A percentile compares a stretch with the other conserved stretches of the same genome.
Evolutionary conservation across 1,139 yeast species (phyloP).

Genomic region (Blastobotrys proliferans): DNA sequence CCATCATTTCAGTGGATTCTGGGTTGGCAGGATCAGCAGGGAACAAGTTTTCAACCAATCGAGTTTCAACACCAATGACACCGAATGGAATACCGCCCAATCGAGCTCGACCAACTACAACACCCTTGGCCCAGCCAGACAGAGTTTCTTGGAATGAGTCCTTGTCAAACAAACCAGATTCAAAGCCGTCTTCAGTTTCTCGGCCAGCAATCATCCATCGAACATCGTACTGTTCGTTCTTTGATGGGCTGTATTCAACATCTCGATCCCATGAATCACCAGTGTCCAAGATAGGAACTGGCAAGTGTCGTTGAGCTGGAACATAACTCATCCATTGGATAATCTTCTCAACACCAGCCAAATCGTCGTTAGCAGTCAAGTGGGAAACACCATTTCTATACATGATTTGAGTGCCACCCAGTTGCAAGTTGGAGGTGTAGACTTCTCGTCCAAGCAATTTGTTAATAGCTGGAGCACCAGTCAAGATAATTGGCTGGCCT

Average conservation of each 20-base stretch:
- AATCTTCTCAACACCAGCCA: constrained; percentile 93
- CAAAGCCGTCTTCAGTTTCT: constrained; percentile 64
- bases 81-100: constrained; percentile 98
- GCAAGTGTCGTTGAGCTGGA: constrained; percentile 85
- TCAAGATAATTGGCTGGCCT: constrained; percentile 96
- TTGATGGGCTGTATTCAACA: constrained; percentile 72
- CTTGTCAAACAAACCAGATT: constrained; percentile 84
- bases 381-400: constrained; percentile 97
- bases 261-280: constrained; percentile 90
- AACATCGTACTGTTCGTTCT: constrained; percentile 77
- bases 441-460: constrained; percentile 95
- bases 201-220: constrained; percentile 94
- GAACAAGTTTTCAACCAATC: constrained; percentile 77
- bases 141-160: constrained; percentile 95
- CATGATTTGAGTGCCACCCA: constrained; percentile 99
- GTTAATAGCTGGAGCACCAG: constrained; percentile 99
- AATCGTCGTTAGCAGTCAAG: constrained; percentile 89
- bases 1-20: constrained; percentile 77
- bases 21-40: constrained; percentile 99
- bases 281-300: constrained; percentile 84
- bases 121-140: constrained; percentile 98
- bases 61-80: constrained; percentile 93
- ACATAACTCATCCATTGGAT: constrained; percentile 95
- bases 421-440: constrained; percentile 90
- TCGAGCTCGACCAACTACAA: constrained; percentile 97